Evolutionary conservation across 306 rosid genomes (phyloP), one percentile per base, ranked within the genome.

Genomic region (Ammopiptanthus mongolicus): DNA sequence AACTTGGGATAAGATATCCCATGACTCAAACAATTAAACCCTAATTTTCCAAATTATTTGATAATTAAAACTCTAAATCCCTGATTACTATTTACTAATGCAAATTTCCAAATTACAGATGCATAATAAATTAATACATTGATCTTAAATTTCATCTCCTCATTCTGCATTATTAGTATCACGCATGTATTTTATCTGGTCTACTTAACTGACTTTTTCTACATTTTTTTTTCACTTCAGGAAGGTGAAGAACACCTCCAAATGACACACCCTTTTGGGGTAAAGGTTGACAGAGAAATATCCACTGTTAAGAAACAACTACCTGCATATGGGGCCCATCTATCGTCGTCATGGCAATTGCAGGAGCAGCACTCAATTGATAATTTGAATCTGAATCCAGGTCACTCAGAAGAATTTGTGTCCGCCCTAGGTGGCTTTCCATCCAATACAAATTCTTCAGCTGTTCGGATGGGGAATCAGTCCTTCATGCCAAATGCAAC

Each of bases 301-400:
- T 71, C 86, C 62, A 68, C 68, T 65, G 93, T 80, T 22, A 90
- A 69, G 65, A 89, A 87, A 78, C 96, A 87, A 62, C 50, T 77
- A 21, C 84, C 88, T 78, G 89, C 88, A 73, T 77, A 79, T 57
- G 87, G 83, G 41, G 84, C 61, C 42, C 86, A 72, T 61, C 36
- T 81, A 60, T 82, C 88, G 57, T 81, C 86, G 65, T 85, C 91
- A 50, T 92, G 96, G 97, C 81, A 84, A 52, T 73, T 84, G 61
- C 95, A 81, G 85, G 91, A 89, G 53, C 78, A 85, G 21, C 82
- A 67, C 28, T 59, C 87, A 33, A 52, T 80, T 79, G 91, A 85
- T 77, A 86, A 81, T 67, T 73, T 69, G 81, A 77, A 86, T 69
- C 76, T 61, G 57, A 84, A 74, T 84, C 80, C 88, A 44, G 81